Evolutionary conservation across 805 yeast species (phyloP).

Genomic region (Starmerella gropengiesseri): DNA sequence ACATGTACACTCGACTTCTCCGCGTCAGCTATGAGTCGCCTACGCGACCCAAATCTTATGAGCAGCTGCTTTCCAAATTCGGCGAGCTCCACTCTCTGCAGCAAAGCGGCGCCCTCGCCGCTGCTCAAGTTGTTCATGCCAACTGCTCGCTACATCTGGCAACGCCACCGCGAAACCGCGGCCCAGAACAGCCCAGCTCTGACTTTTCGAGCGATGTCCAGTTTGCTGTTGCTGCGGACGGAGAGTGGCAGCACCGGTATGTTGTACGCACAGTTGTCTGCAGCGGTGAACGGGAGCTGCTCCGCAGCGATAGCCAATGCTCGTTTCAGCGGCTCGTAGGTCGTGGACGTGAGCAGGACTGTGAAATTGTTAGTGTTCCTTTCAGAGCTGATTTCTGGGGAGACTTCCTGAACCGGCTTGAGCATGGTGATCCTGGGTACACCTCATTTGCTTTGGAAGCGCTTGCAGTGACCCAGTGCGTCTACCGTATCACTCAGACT

Average conservation of each 20-base stretch:
- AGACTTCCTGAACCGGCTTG: conserved; percentile 30
- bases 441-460: conserved; percentile 27
- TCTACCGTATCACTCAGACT: conserved; percentile 21
- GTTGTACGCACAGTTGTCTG: conserved; percentile 26
- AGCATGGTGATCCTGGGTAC: conserved; percentile 24
- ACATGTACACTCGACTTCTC: conserved; percentile 27
- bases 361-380: conserved; percentile 29
- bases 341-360: conserved; percentile 22
- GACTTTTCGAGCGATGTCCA: conserved; percentile 21
- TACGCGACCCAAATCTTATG: conserved; percentile 23
- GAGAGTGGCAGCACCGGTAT: conserved; percentile 19
- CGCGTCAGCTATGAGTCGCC: conserved; percentile 32
- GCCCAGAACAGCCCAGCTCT: neutral
- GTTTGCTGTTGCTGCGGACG: conserved; percentile 17
- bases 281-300: conserved; percentile 27
- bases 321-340: conserved; percentile 16
- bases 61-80: conserved; percentile 25
- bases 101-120: conserved; percentile 14
- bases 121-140: conserved; percentile 28
- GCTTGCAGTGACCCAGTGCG: conserved; percentile 28
- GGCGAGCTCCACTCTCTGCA: conserved; percentile 23
- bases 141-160: conserved; percentile 24
- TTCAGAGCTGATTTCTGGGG: conserved; percentile 33
- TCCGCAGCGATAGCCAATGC: conserved; percentile 20
- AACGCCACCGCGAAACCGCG: conserved; percentile 7